A percentile compares a stretch with the other conserved stretches of the same genome.
These are phyloP conservation scores for Cryptococcus wingfieldii DNA, from an alignment of 1,284 basidiomycete genomes.

Conservation along the genomic window DNA sequence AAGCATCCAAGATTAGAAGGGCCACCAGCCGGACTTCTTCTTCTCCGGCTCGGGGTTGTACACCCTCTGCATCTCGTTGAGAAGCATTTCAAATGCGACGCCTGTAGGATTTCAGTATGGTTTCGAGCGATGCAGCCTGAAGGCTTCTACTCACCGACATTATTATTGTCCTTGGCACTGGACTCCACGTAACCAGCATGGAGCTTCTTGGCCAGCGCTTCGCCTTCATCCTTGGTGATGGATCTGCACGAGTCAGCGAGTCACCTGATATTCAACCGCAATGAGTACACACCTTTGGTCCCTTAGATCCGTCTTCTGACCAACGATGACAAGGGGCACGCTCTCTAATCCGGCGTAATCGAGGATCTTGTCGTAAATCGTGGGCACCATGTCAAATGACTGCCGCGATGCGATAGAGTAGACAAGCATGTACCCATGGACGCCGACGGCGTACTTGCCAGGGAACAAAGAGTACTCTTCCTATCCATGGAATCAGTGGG, in stretches of 20 bases:
- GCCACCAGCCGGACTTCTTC: constrained; percentile 45
- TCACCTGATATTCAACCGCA: background rate
- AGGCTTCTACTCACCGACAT: constrained; percentile 68
- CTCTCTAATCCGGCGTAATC: constrained; percentile 85
- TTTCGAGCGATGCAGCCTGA: background rate
- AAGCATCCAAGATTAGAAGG: constrained; percentile 5
- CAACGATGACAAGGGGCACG: constrained; percentile 94
- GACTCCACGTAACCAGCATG: constrained; percentile 81
- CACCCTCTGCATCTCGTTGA: constrained; percentile 65
- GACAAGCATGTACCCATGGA: constrained; percentile 83
- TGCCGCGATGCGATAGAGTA: constrained; percentile 89
- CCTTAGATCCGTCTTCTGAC: constrained; percentile 85
- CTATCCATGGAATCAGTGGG: constrained; percentile 49
- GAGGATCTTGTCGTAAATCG: constrained; percentile 95
- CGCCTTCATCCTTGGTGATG: constrained; percentile 68
- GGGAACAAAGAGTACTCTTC: constrained; percentile 82
- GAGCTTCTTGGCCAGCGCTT: constrained; percentile 67
- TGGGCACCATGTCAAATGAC: constrained; percentile 94
- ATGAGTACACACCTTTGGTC: constrained; percentile 42
- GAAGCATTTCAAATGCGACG: constrained; percentile 81
- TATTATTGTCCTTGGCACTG: constrained; percentile 81
- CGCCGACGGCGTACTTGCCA: constrained; percentile 74
- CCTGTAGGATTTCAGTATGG: constrained; percentile 50
- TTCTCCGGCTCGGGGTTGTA: constrained; percentile 48
- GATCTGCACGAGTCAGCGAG: constrained; percentile 54